These are phyloP conservation scores for Papilionanthe hybrid DNA, from an alignment of 116 monocot species.

Conservation along the genomic window DNA sequence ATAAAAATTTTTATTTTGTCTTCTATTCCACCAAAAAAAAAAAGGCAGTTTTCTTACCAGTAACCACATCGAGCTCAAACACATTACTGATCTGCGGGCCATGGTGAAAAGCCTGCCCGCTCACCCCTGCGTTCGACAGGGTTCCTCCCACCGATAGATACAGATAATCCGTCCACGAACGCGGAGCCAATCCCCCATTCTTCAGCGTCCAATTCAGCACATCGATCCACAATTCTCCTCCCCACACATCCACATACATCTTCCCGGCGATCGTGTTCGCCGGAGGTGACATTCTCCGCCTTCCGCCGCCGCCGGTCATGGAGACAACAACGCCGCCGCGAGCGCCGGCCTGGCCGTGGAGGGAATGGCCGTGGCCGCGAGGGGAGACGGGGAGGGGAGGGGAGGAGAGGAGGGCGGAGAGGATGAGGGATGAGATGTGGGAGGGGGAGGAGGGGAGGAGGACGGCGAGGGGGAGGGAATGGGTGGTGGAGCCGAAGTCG, in stretches of 20 bases:
- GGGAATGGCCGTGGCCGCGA: slow-evolving; percentile 64
- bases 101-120: slow-evolving; percentile 84
- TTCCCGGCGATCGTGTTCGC: slow-evolving; percentile 5
- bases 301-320: slow-evolving; percentile 19
- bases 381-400: slow-evolving; percentile 33
- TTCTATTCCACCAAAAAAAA: too few relatives aligned
- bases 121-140: slow-evolving; percentile 81
- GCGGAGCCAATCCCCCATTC: slow-evolving; percentile 67
- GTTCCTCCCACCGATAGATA: slow-evolving; percentile 85
- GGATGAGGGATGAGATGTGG: slow-evolving; percentile 30
- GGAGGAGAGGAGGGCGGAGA: slow-evolving; percentile 17
- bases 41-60: slow-evolving; percentile 26
- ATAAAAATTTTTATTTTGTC: too few relatives aligned
- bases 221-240: slow-evolving; percentile 68
- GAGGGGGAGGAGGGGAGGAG: slow-evolving; percentile 25
- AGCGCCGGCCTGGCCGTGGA: slow-evolving; percentile 43
- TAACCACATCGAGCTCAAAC: slow-evolving; percentile 73
- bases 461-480: slow-evolving; percentile 30
- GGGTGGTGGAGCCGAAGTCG: slow-evolving; percentile 36
- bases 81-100: slow-evolving; percentile 98
- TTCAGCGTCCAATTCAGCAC: slow-evolving; percentile 48
- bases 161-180: slow-evolving; percentile 95
- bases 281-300: slow-evolving; percentile 24
- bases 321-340: slow-evolving; percentile 38
- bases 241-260: slow-evolving; percentile 53